Evolutionary conservation across 2,329 filamentous ascomycete species (phyloP), one percentile per base, ranked within the genome.

Genomic region (Ophiostoma angusticollis): DNA sequence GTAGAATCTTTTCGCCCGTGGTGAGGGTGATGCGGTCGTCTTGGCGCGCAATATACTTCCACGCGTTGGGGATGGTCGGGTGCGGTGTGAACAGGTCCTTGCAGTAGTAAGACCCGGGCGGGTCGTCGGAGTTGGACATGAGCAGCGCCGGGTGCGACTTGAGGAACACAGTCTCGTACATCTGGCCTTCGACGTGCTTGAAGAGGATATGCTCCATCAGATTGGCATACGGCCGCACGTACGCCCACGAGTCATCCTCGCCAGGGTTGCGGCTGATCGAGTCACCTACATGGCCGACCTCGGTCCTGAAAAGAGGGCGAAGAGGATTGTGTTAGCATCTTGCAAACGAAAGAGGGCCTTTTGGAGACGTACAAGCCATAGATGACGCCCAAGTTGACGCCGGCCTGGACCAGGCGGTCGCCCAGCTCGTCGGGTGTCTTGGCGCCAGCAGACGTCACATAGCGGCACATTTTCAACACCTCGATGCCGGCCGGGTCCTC

Each of bases 381-480:
- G n/a, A 58, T 54, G 0, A 58, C 54, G 0, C 58, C 58, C 4
- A 74, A 50, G 35, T 68, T 62, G 1, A 74, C 66, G 1, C 68
- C 68, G 6, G 58, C 57, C 2, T 56, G 52, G 5, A 69, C 62
- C 5, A 74, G 50, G 24, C 53, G 50, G 46, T 72, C 61, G 0
- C 70, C 70, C 2, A 74, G 51, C 5, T 66, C 64, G 44, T 74
- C 67, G 0, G 70, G 70, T 43, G 65, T 70, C 21, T 64, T 60
- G 28, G 67, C 69, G 2, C 70, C 70, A 9, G 62, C 68, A 31
- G 63, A 70, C 43, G 66, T 57, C 18, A 73, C 67, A 4, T 67
- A 50, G 35, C 65, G 60, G 19, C 63, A 56, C 12, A 52, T 55
- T 9, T 54, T 55, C 27, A 74, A 51, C 9, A 53, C 54, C 4